phyloP scores from a whole-genome alignment of 768 basidiomycete species.

The Macrolepiota albuminosa region DNA sequence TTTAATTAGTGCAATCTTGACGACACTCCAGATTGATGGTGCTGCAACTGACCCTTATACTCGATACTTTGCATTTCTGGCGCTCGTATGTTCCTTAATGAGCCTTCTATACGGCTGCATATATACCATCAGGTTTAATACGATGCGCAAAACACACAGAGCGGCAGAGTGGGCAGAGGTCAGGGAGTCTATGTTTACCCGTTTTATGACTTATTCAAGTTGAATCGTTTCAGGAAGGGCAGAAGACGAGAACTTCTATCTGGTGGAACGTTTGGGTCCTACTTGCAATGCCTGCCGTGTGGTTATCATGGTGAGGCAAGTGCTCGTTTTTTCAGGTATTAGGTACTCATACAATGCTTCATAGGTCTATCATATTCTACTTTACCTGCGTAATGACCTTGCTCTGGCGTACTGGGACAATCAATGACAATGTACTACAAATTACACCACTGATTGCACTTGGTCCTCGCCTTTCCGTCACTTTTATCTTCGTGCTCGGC shows the following conservation, averaged over 20 bases:
- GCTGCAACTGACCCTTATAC: conserved; percentile 48
- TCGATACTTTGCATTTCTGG: conserved; percentile 46
- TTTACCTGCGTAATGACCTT: conserved; percentile 57
- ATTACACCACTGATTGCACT: conserved; percentile 36
- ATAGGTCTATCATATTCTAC: conserved; percentile 66
- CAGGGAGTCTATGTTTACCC: background rate
- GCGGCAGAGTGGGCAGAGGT: conserved; percentile 62
- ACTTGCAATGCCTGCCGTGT: conserved; percentile 59
- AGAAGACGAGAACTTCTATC: conserved; percentile 23
- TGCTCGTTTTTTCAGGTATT: background rate
- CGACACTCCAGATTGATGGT: conserved; percentile 17
- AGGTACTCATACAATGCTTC: background rate
- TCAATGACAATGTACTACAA: conserved; percentile 27
- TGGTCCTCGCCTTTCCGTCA: conserved; percentile 52
- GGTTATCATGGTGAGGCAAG: conserved; percentile 57
- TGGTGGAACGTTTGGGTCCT: conserved; percentile 62
- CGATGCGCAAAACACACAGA: conserved; percentile 57
- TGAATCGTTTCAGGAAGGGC: conserved; percentile 44
- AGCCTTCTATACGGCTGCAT: conserved; percentile 59
- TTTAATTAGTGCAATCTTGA: conserved; percentile 15
- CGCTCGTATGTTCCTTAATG: conserved; percentile 52
- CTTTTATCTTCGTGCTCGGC: conserved; percentile 19
- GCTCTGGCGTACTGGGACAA: conserved; percentile 65
- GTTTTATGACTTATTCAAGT: background rate
- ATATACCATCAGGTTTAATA: conserved; percentile 55